Evolutionary conservation across 495 filamentous ascomycete genomes (phyloP).

Genomic region (Copromyces sp.): DNA sequence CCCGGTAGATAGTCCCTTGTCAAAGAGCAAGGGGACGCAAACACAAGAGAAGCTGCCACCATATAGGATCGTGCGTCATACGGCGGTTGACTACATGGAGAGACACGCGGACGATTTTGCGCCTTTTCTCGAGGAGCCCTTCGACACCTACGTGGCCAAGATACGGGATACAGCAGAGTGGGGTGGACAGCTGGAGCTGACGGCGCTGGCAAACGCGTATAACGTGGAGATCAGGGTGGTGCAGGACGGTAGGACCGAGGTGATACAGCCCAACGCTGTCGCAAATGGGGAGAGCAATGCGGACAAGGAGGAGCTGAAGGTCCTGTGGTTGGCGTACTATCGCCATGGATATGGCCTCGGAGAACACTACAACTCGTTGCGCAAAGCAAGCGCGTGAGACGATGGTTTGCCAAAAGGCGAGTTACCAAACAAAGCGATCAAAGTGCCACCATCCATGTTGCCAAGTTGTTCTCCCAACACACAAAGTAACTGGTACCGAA

Average conservation of each 20-base stretch:
- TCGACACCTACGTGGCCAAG: constrained; percentile 62
- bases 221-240: constrained; percentile 75
- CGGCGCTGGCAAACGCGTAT: constrained; percentile 76
- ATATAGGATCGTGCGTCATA: constrained; percentile 45
- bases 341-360: constrained; percentile 83
- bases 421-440: not conserved
- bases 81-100: constrained; percentile 48
- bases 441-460: not conserved
- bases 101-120: constrained; percentile 44
- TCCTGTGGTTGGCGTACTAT: constrained; percentile 91
- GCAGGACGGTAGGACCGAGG: constrained; percentile 72
- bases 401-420: not conserved
- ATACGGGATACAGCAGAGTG: constrained; percentile 89
- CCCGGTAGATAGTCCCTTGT: constrained; percentile 12
- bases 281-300: constrained; percentile 12
- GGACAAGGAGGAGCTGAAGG: constrained; percentile 22
- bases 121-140: constrained; percentile 67
- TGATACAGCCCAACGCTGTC: constrained; percentile 45
- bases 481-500: not conserved
- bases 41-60: constrained; percentile 13
- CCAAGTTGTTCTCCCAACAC: not conserved
- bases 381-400: constrained; percentile 30
- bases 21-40: constrained; percentile 8
- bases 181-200: constrained; percentile 86
- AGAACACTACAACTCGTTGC: constrained; percentile 92